phyloP scores from a whole-genome alignment of 1,284 basidiomycete genomes.

The Ceratobasidium sp. region DNA sequence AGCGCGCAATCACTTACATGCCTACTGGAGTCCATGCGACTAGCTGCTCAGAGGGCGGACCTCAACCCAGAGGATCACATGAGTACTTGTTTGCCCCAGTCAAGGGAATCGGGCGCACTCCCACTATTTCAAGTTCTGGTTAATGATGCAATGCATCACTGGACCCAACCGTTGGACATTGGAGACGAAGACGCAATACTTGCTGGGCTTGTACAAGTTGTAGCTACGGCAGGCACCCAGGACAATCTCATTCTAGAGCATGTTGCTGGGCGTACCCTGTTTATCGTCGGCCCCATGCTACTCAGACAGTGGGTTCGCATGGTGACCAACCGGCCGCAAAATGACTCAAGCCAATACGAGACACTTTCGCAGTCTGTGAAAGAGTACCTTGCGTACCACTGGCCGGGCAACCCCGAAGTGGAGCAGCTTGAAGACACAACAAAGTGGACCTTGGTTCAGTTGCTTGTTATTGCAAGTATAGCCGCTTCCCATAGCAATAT shows the following conservation, averaged over 20 bases:
- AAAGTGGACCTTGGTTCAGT: no score
- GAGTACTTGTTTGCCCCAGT: constrained; percentile 11
- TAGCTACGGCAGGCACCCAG: neutral
- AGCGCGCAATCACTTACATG: neutral
- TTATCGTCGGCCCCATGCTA: neutral
- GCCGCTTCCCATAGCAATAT: no score
- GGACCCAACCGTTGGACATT: neutral
- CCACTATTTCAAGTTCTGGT: neutral
- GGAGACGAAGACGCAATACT: constrained; percentile 4
- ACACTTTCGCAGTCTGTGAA: no score
- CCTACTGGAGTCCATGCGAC: constrained; percentile 1
- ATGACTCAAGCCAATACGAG: no score
- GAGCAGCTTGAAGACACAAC: no score
- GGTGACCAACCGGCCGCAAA: no score
- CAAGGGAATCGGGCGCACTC: neutral
- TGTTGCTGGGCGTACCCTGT: neutral
- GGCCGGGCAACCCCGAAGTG: no score
- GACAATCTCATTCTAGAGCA: neutral
- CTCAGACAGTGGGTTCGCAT: constrained; percentile 1
- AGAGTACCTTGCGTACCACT: no score
- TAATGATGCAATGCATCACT: neutral
- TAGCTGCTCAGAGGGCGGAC: neutral
- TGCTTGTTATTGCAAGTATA: no score
- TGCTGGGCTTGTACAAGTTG: neutral
- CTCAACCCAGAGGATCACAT: constrained; percentile 2